Evolutionary conservation across 164 flowering plant species (phyloP).

Genomic region (Dillenia turbinata): DNA sequence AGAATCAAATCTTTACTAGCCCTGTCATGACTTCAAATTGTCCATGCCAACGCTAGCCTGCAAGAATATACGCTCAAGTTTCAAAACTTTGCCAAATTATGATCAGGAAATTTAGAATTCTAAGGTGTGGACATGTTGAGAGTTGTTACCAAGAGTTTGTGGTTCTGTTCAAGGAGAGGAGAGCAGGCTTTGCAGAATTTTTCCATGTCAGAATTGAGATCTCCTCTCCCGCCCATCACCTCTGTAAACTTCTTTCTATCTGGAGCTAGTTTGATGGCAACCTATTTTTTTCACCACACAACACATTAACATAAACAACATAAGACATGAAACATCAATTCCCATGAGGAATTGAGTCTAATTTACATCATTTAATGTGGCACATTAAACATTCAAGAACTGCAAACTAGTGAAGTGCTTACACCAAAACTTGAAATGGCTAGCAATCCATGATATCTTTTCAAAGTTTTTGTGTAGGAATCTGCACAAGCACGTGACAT

Average conservation of each 20-base stretch:
- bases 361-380: no score
- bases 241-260: conserved; percentile 95
- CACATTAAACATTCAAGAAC: no score
- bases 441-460: conserved; percentile 54
- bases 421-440: conserved; percentile 29
- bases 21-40: conserved; percentile 12
- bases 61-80: background rate
- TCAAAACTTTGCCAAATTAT: background rate
- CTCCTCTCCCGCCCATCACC: conserved; percentile 59
- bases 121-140: background rate
- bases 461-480: conserved; percentile 36
- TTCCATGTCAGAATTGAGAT: conserved; percentile 64
- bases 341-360: no score
- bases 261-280: conserved; percentile 93
- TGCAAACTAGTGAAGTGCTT: background rate
- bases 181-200: conserved; percentile 58
- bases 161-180: conserved; percentile 74
- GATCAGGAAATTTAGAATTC: conserved; percentile 16
- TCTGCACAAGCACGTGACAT: conserved; percentile 38
- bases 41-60: conserved; percentile 40
- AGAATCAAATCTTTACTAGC: no score
- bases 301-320: no score
- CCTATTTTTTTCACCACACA: conserved; percentile 27
- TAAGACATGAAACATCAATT: no score
- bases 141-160: conserved; percentile 76